Evolutionary conservation across 225 moss, liverwort and hornwort species (phyloP).

Genomic region (Lunularia cruciata): DNA sequence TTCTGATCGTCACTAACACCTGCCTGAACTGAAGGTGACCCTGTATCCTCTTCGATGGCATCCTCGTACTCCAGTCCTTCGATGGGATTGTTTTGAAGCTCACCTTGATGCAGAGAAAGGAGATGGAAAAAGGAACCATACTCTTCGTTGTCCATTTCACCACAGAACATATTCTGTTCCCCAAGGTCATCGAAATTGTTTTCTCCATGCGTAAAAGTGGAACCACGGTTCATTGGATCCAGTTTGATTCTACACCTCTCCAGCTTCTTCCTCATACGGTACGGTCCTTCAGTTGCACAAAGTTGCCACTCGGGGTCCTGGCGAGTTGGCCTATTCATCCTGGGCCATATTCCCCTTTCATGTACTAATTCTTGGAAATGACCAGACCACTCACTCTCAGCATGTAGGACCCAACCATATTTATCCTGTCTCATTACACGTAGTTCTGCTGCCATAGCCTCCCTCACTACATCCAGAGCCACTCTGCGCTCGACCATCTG

Average conservation of each 20-base stretch:
- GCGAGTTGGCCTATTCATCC: slow-evolving; percentile 49
- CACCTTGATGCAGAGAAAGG: slow-evolving; percentile 48
- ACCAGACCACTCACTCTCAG: slow-evolving; percentile 89
- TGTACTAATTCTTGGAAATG: slow-evolving; percentile 92
- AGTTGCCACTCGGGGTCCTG: slow-evolving; percentile 82
- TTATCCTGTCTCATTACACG: slow-evolving; percentile 92
- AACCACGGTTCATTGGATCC: slow-evolving; percentile 39
- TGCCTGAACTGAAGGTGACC: slow-evolving; percentile 44
- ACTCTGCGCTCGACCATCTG: slow-evolving; percentile 55
- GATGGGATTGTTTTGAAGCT: slow-evolving; percentile 45
- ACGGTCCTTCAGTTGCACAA: slow-evolving; percentile 93
- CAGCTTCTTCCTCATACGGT: slow-evolving; percentile 96
- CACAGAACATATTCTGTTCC: slow-evolving; percentile 14
- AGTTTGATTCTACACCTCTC: slow-evolving; percentile 78
- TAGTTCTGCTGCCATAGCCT: slow-evolving; percentile 74
- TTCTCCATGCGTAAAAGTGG: slow-evolving; percentile 2
- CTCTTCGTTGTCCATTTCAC: slow-evolving; percentile 24
- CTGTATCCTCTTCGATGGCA: slow-evolving; percentile 57
- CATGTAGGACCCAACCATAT: slow-evolving; percentile 98
- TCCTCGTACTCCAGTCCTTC: slow-evolving; percentile 55
- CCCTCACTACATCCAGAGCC: slow-evolving; percentile 77
- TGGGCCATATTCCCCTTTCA: slow-evolving; percentile 95
- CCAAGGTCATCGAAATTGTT: slow-evolving; percentile 16
- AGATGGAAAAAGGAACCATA: slow-evolving; percentile 46
- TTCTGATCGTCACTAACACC: slow-evolving; percentile 56